Base-by-base conservation (phyloP, 2,329 filamentous ascomycete genomes). In the Aspergillus quadricinctus region DNA sequence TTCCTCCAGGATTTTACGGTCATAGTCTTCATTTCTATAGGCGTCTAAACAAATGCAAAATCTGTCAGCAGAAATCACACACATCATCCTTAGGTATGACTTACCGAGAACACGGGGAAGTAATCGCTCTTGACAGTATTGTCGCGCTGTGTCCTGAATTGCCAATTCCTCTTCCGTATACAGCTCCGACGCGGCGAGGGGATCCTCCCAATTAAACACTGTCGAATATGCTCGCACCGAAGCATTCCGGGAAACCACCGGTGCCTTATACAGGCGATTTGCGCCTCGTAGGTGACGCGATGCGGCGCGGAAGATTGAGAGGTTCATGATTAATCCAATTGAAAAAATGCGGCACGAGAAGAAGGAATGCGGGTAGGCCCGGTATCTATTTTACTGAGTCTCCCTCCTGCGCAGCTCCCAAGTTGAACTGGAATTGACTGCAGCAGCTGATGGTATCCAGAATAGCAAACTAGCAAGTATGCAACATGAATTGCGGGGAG, bases 91-190 rank as follows among this genome's bases (percentile, higher is more conserved):
- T 35, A 8, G 5, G 11, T 17, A 11, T 49, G 14, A 74, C 83
- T 64, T 81, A 96, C 92, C 88, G 57, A 97, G 81, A 51, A 99
- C 88, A 61, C 93, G 82, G 51, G 94, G 94, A 45, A 89, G 79
- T 77, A 99, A 81, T 58, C 85, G 84, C 72, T 97, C 92, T 74
- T 97, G 93, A 72, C 92, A 97, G 70, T 97, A 99, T 59, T 90
- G 84, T 75, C 96, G 89, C 35, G 93, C 93, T 5, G 91, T 96
- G 67, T 97, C 91, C 45, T 88, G 82, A 63, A 99, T 93, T 14
- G 92, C 91, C 62, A 90, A 72, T 75, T 99, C 94, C 58, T 99
- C 94, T 63, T 96, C 90, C 1, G 92, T 96, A 67, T 92, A 83
- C 48, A 96, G 77, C 68, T 85, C 88, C 67, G 85, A 86, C 37